phyloP scores from a whole-genome alignment of 2,329 filamentous ascomycete species.

The Ramularia endophylla region DNA sequence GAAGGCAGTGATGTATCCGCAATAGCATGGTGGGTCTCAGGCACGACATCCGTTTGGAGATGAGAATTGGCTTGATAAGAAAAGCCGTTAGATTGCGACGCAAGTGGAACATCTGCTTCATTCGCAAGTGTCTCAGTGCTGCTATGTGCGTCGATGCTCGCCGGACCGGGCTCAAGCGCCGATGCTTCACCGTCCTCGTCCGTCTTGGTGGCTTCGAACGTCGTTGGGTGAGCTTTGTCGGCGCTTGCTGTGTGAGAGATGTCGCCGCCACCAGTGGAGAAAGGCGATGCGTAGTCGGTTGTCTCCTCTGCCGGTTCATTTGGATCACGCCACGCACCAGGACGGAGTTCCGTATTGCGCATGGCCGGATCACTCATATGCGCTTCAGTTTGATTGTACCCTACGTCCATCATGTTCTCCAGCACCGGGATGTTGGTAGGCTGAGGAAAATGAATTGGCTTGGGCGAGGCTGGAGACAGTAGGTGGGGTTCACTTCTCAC shows the following conservation, averaged over 20 bases:
- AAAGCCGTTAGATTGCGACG: constrained; percentile 17
- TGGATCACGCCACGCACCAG: constrained; percentile 29
- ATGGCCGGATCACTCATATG: constrained; percentile 41
- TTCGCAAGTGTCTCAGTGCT: constrained; percentile 14
- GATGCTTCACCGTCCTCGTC: not conserved
- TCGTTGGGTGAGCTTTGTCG: constrained; percentile 3
- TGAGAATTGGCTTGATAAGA: constrained; percentile 17
- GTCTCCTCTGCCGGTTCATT: constrained; percentile 23
- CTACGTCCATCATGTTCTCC: constrained; percentile 65
- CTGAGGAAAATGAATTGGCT: constrained; percentile 62
- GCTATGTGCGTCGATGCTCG: constrained; percentile 13
- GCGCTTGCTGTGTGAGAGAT: constrained; percentile 6
- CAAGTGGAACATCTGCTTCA: constrained; percentile 11
- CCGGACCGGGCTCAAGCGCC: not conserved
- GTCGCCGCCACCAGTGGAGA: constrained; percentile 18
- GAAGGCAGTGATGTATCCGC: constrained; percentile 10
- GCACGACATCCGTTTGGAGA: constrained; percentile 7
- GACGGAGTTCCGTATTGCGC: constrained; percentile 30
- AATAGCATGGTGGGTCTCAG: constrained; percentile 8
- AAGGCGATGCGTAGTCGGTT: constrained; percentile 13
- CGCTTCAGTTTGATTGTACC: constrained; percentile 61
- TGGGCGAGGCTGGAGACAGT: constrained; percentile 64
- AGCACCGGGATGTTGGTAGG: constrained; percentile 64
- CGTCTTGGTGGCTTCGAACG: not conserved
- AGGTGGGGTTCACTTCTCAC: constrained; percentile 54